Conservation (phyloP, 495 filamentous ascomycete genomes). For the Aspergillus conjunctus region DNA sequence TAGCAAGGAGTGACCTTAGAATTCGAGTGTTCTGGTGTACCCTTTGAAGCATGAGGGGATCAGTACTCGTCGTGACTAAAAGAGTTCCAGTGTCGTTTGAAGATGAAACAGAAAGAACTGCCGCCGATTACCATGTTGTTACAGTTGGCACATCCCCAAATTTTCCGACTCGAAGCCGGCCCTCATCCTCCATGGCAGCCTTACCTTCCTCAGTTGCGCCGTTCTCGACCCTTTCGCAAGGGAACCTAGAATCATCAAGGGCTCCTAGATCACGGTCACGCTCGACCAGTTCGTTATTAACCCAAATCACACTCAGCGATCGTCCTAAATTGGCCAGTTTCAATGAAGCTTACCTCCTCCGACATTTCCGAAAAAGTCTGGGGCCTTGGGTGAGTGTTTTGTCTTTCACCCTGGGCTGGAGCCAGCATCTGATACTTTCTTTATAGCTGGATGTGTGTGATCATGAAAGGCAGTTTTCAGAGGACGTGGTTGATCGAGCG, state of each 20-base stretch:
- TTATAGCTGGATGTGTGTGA: slow-evolving; percentile 44
- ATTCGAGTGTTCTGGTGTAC: background rate
- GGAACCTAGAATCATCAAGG: slow-evolving; percentile 21
- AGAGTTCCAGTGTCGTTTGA: slow-evolving; percentile 39
- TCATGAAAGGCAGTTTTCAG: slow-evolving; percentile 38
- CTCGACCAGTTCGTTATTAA: slow-evolving; percentile 25
- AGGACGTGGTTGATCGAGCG: slow-evolving; percentile 40
- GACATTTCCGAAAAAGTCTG: slow-evolving; percentile 42
- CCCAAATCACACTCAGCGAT: slow-evolving; percentile 26
- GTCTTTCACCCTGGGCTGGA: background rate
- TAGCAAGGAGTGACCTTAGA: background rate
- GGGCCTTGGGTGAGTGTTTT: slow-evolving; percentile 39
- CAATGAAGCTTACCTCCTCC: slow-evolving; percentile 46
- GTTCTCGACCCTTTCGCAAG: slow-evolving; percentile 18
- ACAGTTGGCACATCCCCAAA: slow-evolving; percentile 25
- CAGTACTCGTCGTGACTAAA: background rate
- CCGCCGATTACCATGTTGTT: slow-evolving; percentile 44
- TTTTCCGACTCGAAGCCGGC: slow-evolving; percentile 28
- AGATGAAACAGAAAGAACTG: slow-evolving; percentile 47
- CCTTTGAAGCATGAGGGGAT: background rate
- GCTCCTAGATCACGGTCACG: slow-evolving; percentile 21
- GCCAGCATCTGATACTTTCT: slow-evolving; percentile 4
- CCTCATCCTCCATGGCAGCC: slow-evolving; percentile 33
- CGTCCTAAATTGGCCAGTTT: slow-evolving; percentile 33
- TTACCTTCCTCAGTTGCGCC: slow-evolving; percentile 25